Percentiles rank a stretch among this genome's conserved stretches.
Conservation (phyloP, 352 stramenopile species). For the Phytophthora palmivora region DNA sequence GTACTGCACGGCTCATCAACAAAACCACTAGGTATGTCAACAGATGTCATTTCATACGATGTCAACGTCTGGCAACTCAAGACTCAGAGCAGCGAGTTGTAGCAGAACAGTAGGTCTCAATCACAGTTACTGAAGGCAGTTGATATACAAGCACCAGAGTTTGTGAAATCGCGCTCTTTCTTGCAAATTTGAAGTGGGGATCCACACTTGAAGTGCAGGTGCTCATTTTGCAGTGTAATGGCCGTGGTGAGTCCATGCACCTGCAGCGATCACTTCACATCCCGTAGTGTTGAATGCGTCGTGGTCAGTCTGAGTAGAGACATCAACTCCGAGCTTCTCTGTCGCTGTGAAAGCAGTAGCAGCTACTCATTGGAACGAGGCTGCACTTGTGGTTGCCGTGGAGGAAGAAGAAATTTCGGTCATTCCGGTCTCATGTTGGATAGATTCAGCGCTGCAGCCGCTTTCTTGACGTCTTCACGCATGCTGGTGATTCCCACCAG, state of each 20-base stretch:
- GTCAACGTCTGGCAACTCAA: no score
- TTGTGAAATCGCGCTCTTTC: constrained; percentile 14
- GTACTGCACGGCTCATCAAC: no score
- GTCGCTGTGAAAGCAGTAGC: constrained; percentile 9
- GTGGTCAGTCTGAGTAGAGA: constrained; percentile 13
- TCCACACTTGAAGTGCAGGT: constrained; percentile 53
- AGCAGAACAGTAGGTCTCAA: constrained; percentile 5
- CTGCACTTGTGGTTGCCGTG: no score
- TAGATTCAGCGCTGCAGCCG: constrained; percentile 63
- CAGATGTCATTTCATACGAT: no score
- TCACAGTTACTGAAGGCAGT: constrained; percentile 9
- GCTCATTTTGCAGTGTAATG: constrained; percentile 65
- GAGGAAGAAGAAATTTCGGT: no score
- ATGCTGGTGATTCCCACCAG: constrained; percentile 85
- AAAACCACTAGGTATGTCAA: no score
- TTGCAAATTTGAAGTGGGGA: background rate
- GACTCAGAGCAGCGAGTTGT: no score
- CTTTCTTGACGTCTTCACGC: constrained; percentile 85
- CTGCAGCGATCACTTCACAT: constrained; percentile 46
- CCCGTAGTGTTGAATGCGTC: constrained; percentile 22
- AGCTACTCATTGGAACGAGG: no score
- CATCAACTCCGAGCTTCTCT: constrained; percentile 8
- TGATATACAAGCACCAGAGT: constrained; percentile 37
- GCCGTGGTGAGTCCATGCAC: constrained; percentile 61
- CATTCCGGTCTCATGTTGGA: constrained; percentile 65